phyloP scores from a whole-genome alignment of 768 basidiomycete genomes.

The Lanmaoa pseudosensibilis region DNA sequence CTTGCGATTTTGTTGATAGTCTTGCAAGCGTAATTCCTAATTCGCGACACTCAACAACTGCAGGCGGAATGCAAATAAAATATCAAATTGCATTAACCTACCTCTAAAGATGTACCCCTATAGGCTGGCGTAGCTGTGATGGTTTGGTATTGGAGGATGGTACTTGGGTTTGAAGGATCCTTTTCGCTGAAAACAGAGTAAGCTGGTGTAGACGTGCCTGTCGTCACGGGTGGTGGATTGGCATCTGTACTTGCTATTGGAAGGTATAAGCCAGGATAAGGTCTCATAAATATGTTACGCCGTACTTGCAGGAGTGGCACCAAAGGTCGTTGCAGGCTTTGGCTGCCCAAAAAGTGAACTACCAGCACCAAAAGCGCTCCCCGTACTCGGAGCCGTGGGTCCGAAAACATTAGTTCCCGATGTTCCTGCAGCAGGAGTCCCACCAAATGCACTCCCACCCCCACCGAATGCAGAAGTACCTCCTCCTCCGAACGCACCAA shows the following conservation, averaged over 20 bases:
- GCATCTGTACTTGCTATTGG: conserved; percentile 36
- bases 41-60: conserved; percentile 2
- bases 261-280: conserved; percentile 11
- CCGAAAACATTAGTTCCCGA: conserved; percentile 37
- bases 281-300: conserved; percentile 1
- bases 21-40: conserved; percentile 75
- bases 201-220: conserved; percentile 67
- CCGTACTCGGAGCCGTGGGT: conserved; percentile 30
- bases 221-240: conserved; percentile 55
- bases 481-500: conserved; percentile 73
- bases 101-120: conserved; percentile 75
- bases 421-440: conserved; percentile 30
- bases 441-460: conserved; percentile 43
- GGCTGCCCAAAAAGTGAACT: conserved; percentile 60
- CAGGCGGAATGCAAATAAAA: conserved; percentile 3
- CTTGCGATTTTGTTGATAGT: conserved; percentile 74
- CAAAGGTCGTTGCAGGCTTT: conserved; percentile 47
- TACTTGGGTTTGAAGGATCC: conserved; percentile 47
- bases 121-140: conserved; percentile 82
- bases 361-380: conserved; percentile 44
- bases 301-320: conserved; percentile 37
- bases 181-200: conserved; percentile 65
- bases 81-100: conserved; percentile 24
- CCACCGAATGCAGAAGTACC: conserved; percentile 53
- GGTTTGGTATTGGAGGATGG: conserved; percentile 72